Percentiles rank a stretch among this genome's conserved stretches.
Evolutionary conservation across 192 early-diverging fungal species (phyloP).

Genomic region (Backusella australiensis): DNA sequence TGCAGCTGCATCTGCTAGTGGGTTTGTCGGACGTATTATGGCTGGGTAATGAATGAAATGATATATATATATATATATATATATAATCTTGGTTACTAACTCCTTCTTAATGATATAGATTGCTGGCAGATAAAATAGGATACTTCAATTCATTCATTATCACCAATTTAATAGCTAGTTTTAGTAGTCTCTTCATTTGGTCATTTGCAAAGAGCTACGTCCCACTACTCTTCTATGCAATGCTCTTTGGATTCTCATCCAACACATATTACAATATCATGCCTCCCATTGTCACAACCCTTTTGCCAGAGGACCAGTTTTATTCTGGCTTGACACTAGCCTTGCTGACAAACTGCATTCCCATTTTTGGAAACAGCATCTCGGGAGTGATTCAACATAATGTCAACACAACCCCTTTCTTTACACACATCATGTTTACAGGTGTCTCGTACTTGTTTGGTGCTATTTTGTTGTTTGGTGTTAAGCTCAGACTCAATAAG

Average conservation of each 20-base stretch:
- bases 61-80: not conserved
- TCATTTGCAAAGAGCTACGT: not conserved
- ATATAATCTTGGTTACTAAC: not conserved
- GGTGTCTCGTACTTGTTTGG: not conserved
- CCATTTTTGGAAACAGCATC: not conserved
- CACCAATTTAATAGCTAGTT: not conserved
- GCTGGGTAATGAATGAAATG: not conserved
- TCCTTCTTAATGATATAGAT: not conserved
- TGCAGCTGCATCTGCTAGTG: not conserved
- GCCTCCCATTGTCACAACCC: not conserved
- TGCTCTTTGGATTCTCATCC: not conserved
- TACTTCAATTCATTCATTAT: not conserved
- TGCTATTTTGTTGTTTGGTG: not conserved
- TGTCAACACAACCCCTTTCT: not conserved
- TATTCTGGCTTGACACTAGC: not conserved
- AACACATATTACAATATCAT: not conserved
- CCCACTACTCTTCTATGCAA: not conserved
- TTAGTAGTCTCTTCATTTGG: not conserved
- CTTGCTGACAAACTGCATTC: not conserved
- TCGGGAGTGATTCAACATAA: not conserved
- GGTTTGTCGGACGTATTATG: not conserved
- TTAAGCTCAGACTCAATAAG: not conserved
- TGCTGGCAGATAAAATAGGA: not conserved
- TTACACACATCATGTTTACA: not conserved
- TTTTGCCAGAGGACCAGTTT: not conserved